Evolutionary conservation across 202 grass and related monocot genomes (phyloP).

Genomic region (Zoysia matrella): DNA sequence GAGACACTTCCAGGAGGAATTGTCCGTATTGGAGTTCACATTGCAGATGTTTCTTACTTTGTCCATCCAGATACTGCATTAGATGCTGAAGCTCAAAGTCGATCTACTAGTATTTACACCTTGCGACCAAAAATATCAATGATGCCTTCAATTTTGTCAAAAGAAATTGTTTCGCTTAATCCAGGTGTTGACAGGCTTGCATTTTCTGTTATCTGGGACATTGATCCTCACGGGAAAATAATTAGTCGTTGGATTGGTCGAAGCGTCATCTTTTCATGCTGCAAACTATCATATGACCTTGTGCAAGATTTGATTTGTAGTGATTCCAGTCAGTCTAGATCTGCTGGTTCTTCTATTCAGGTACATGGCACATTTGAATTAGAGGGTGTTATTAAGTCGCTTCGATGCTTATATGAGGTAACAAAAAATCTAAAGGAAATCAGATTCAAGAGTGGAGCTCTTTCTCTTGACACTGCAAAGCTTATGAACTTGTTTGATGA

Average conservation of each 20-base stretch:
- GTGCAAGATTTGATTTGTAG: conserved; percentile 69
- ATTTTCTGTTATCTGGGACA: conserved; percentile 94
- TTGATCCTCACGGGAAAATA: conserved; percentile 80
- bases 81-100: conserved; percentile 82
- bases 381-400: conserved; percentile 70
- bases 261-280: conserved; percentile 84
- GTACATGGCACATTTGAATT: conserved; percentile 67
- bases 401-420: conserved; percentile 68
- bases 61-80: conserved; percentile 77
- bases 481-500: conserved; percentile 91
- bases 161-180: conserved; percentile 72
- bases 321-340: conserved; percentile 44
- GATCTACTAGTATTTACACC: conserved; percentile 94
- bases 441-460: conserved; percentile 85
- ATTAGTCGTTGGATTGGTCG: conserved; percentile 85
- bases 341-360: conserved; percentile 54
- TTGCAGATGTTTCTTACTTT: conserved; percentile 96
- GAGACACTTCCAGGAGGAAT: conserved; percentile 66
- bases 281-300: conserved; percentile 86
- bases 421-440: conserved; percentile 79
- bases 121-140: conserved; percentile 77
- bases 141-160: conserved; percentile 79
- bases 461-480: conserved; percentile 81
- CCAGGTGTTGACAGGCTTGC: conserved; percentile 84
- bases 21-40: conserved; percentile 88